Conservation (phyloP, 2,329 filamentous ascomycete species). For the Alternaria metachromatica region DNA sequence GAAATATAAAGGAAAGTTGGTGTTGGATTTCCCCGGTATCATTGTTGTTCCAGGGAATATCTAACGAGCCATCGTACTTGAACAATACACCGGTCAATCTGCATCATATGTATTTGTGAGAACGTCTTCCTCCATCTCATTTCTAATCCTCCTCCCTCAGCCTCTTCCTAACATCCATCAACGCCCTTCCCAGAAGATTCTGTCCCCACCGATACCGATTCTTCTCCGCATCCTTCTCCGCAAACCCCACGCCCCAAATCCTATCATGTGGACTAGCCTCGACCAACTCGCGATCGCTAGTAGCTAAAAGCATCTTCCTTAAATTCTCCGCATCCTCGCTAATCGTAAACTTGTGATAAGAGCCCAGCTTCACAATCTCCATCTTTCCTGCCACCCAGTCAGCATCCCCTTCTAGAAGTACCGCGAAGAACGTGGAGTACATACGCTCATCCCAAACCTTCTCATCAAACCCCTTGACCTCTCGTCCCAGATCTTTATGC, state of each 20-base stretch:
- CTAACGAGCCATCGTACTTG: accelerated
- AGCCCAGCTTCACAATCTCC: background rate
- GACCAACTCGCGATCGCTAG: conserved; percentile 66
- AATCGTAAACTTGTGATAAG: background rate
- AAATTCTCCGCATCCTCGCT: background rate
- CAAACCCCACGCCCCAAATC: conserved; percentile 72
- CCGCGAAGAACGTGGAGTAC: background rate
- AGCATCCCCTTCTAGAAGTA: background rate
- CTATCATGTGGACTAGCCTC: conserved; percentile 61
- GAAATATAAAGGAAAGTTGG: background rate
- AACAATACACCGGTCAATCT: background rate
- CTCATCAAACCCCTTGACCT: background rate
- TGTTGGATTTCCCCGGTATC: background rate
- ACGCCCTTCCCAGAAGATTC: conserved; percentile 68
- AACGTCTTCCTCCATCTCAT: background rate
- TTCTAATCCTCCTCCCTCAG: conserved; percentile 53
- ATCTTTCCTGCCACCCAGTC: background rate
- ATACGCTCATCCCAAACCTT: background rate
- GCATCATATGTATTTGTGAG: background rate
- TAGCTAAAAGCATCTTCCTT: conserved; percentile 37
- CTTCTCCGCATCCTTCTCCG: conserved; percentile 56
- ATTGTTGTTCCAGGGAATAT: accelerated
- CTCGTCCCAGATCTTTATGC: background rate
- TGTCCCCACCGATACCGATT: conserved; percentile 64
- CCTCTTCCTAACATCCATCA: conserved; percentile 64